Percentiles rank a stretch among this genome's conserved stretches.
phyloP scores from a whole-genome alignment of 169 alveolate species.

The Plasmodium berghei region DNA sequence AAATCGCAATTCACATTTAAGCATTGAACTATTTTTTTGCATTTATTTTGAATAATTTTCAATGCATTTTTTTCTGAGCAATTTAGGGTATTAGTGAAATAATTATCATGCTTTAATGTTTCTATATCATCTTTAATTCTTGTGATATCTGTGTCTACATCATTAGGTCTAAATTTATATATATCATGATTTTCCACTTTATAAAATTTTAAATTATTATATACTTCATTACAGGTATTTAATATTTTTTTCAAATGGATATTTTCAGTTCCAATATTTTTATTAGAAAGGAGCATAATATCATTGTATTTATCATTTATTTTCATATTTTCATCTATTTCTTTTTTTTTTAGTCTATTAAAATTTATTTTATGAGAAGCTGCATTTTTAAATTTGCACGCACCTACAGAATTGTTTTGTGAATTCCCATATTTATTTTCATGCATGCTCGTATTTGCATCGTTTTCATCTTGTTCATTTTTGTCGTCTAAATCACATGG shows the following conservation, averaged over 20 bases:
- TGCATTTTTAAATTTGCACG: no score
- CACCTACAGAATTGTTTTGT: no score
- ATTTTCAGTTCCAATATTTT: constrained; percentile 15
- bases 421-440: neutral
- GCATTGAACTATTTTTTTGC: constrained; percentile 57
- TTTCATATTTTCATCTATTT: no score
- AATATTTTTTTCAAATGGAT: constrained; percentile 58
- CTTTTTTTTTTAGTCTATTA: no score
- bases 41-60: constrained; percentile 23
- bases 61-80: constrained; percentile 17
- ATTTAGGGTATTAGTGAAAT: neutral
- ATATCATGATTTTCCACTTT: constrained; percentile 64
- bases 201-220: constrained; percentile 50
- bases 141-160: constrained; percentile 17
- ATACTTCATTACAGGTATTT: constrained; percentile 25
- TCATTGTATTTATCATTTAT: constrained; percentile 34
- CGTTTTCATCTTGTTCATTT: neutral
- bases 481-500: constrained; percentile 23
- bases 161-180: constrained; percentile 48
- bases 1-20: constrained; percentile 53
- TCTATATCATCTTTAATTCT: constrained; percentile 31
- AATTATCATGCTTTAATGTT: neutral
- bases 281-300: constrained; percentile 23
- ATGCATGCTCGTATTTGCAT: neutral
- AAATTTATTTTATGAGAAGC: no score